Base-by-base conservation (phyloP, 2,329 filamentous ascomycete species). In the Celoporthe dispersa region DNA sequence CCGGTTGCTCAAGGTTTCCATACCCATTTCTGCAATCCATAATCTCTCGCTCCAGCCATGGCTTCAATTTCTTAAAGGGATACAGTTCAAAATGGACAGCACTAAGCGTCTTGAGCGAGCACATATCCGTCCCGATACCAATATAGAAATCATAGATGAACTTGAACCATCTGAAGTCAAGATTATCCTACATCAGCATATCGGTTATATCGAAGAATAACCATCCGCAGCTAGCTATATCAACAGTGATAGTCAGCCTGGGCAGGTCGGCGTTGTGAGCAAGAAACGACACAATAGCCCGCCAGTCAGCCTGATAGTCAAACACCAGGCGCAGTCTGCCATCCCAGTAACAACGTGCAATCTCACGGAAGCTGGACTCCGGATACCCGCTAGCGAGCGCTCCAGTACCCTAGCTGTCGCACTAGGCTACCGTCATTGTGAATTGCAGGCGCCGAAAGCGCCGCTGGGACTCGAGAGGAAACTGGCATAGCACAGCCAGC, bases 11-110 rank as follows among this genome's bases (percentile, higher is more conserved):
- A 12, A 39, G 37, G 37, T 3, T 39, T 14, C 37, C 37, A 39
- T 39, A 39, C 37, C 37, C 37, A 12, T 39, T 14, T 3, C 37
- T 7, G 37, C 37, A 14, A 14, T 12, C 37, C 37, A 39, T 39
- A 12, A 68, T 53, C 61, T 65, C 67, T 16, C 67, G 35, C 14
- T 68, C 61, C 62, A 68, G 28, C 67, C 67, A 68, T 12, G 53
- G 61, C 53, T 9, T 60, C 19, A 68, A 3, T 5, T 65, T 28
- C 22, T 33, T 2, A 25, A 65, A 68, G 2, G 19, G n/a, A 16
- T 2, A 11, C 16, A 60, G 11, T 3, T 60, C 53, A 2, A 64
- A 25, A 2, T 25, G 11, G 5, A 68, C 12, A 9, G 19, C 37
- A 2, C 67, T 48, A 3, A 68, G 61, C 28, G 28, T 37, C 11